Percentiles rank a stretch among this genome's conserved stretches.
Conservation (phyloP, 169 alveolate genomes). For the Plasmodium inui region DNA sequence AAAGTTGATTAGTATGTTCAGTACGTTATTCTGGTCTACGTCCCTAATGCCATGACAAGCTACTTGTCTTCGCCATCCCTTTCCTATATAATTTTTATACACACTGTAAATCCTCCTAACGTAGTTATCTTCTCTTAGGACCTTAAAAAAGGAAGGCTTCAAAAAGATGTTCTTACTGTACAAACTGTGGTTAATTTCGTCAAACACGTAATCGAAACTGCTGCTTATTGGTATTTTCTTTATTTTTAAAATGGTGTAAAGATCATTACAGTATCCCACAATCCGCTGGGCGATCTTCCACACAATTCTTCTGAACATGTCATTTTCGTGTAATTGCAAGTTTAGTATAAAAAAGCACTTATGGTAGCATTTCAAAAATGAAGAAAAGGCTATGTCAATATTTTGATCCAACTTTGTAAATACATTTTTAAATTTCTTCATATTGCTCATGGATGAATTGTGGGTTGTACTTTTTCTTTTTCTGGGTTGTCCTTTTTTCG, state of each 20-base stretch:
- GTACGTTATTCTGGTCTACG: constrained; percentile 9
- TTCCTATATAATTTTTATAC: neutral
- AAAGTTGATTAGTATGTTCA: neutral
- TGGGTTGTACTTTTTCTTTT: neutral
- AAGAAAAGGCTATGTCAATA: constrained; percentile 33
- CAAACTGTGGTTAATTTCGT: constrained; percentile 51
- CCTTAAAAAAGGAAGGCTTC: constrained; percentile 43
- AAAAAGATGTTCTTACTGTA: constrained; percentile 35
- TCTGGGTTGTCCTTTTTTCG: neutral
- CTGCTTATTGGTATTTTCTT: constrained; percentile 44
- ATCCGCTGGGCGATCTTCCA: constrained; percentile 9
- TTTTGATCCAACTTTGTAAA: constrained; percentile 29
- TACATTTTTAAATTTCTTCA: constrained; percentile 15
- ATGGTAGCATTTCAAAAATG: constrained; percentile 64
- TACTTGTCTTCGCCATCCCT: neutral
- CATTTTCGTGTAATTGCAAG: constrained; percentile 11
- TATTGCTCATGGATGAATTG: neutral
- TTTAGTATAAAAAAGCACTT: constrained; percentile 44
- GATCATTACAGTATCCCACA: constrained; percentile 11
- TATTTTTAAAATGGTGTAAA: constrained; percentile 53
- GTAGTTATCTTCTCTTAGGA: constrained; percentile 41
- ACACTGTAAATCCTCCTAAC: neutral
- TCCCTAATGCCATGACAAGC: neutral
- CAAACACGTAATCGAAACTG: constrained; percentile 27
- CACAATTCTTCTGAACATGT: constrained; percentile 6